Base-by-base conservation (phyloP, 257 asterid species). In the Plantago major region DNA sequence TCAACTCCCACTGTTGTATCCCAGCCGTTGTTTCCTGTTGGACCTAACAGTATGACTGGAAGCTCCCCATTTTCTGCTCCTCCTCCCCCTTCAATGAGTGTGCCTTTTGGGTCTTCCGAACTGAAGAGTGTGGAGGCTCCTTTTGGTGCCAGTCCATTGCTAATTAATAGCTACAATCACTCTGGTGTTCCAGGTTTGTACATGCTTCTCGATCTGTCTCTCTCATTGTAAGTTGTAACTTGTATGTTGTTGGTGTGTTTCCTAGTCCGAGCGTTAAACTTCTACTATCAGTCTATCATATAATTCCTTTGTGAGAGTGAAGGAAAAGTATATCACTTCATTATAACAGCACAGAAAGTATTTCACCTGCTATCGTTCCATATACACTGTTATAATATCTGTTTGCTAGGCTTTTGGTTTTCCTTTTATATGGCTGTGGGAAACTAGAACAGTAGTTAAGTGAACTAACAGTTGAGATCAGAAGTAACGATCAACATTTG, bases 1-100 rank as follows among this genome's bases (percentile, higher is more conserved):
- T 30, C 79, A 15, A 58, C 87, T 16, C 63, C 85, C 58, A 60
- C 69, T 71, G 53, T 83, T 38, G 84, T 83, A 53, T 85, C 94
- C 71, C 94, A 88, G 74, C 96, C 94, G 15, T 68, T 88, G 73
- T 88, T 88, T 64, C 96, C 96, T 11, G 94, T 88, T 66, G 85
- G 77, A 74, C 83, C 87, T 58, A 70, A 46, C 68, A 78, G 57
- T 62, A 63, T 70, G 10, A 76, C 78, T 70, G 94, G 80, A 72
- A 72, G 77, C 52, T 78, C 76, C 16, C 79, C 90, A 19, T 82
- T 78, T 71, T 79, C 90, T 60, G 80, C 79, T 45, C 66, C 82
- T 7, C 53, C 63, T 63, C 72, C 82, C 49, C 72, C 90, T 33
- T 5, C 40, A 72, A 46, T 71, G 42, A 75, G 73, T 59, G 52